Base-by-base conservation (phyloP, 805 yeast genomes). In the Debaryomyces prosopidis region DNA sequence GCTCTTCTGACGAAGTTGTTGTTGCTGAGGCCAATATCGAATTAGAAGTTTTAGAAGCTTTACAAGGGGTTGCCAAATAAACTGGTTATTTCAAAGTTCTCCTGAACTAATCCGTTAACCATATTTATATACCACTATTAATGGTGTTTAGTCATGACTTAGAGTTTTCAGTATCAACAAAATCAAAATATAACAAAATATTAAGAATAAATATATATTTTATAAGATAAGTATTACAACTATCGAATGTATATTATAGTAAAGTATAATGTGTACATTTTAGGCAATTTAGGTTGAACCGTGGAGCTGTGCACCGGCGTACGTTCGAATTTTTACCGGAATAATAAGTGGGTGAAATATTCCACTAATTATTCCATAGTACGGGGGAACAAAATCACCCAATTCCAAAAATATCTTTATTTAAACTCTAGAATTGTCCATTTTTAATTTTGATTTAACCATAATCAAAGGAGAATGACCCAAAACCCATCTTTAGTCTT, bases 1-100 rank as follows among this genome's bases (percentile, higher is more conserved):
- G 85, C 49, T 85, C 96, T 49, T 72, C 92, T 40, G 97, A 88
- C 59, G 97, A 88, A 75, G 81, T 79, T 47, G 87, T 82, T 54
- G 94, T 95, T 59, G 95, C 96, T 55, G 96, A 88, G 76, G 98
- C 98, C 62, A 83, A 85, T 69, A 89, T 94, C 66, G 94, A 92
- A 80, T 79, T 92, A 65, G 97, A 94, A 76, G 96, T 94, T 46
- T 83, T 94, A 68, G 97, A 92, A 82, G 94, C 96, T 60, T 79
- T 92, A 68, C 86, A 87, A 69, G 81, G 85, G 59, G 83, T 85
- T 68, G 89, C 88, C 59, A 84, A 85, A 73, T 84, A 80, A 63
- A 52, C 47, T 32, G 23, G 28, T 27, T 42, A 42, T 14, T 16
- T 26, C 36, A 26, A 42, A 34, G 37, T 27, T 15, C n/a, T 23